phyloP scores from a whole-genome alignment of 805 yeast genomes.

The Peterozyma toletana region DNA sequence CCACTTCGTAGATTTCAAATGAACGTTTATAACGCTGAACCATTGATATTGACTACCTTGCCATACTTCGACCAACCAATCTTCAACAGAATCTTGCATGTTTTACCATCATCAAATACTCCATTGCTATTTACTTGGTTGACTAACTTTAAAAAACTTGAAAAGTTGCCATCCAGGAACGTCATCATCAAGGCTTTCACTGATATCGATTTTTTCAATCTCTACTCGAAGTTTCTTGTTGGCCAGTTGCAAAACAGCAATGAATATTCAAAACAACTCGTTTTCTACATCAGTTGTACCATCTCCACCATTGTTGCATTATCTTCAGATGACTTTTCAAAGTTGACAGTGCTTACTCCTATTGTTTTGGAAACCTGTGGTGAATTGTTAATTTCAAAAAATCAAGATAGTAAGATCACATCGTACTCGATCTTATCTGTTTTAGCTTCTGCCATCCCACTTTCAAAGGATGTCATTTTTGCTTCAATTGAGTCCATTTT shows the following conservation, averaged over 20 bases:
- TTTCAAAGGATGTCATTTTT: constrained; percentile 45
- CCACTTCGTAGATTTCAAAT: constrained; percentile 84
- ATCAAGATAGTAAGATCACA: constrained; percentile 66
- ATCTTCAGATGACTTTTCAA: constrained; percentile 31
- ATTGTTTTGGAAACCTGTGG: constrained; percentile 52
- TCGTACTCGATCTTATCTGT: constrained; percentile 81
- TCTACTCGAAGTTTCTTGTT: constrained; percentile 52
- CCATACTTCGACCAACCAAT: constrained; percentile 76
- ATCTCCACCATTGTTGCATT: constrained; percentile 64
- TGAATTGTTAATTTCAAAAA: constrained; percentile 37
- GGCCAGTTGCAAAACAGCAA: constrained; percentile 44
- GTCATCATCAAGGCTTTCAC: constrained; percentile 69
- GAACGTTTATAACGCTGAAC: constrained; percentile 74
- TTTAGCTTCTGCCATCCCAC: constrained; percentile 62
- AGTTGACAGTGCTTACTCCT: constrained; percentile 46
- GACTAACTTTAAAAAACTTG: constrained; percentile 54
- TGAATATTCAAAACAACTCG: constrained; percentile 61
- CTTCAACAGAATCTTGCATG: constrained; percentile 69
- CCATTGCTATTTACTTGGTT: constrained; percentile 81
- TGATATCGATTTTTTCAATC: constrained; percentile 59
- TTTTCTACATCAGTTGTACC: constrained; percentile 71
- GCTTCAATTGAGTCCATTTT: constrained; percentile 60
- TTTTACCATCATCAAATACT: constrained; percentile 41
- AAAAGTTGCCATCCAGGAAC: constrained; percentile 56
- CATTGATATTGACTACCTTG: constrained; percentile 59